These are phyloP conservation scores for Cyclotella cryptica DNA, from an alignment of 108 stramenopile species.

Conservation along the genomic window DNA sequence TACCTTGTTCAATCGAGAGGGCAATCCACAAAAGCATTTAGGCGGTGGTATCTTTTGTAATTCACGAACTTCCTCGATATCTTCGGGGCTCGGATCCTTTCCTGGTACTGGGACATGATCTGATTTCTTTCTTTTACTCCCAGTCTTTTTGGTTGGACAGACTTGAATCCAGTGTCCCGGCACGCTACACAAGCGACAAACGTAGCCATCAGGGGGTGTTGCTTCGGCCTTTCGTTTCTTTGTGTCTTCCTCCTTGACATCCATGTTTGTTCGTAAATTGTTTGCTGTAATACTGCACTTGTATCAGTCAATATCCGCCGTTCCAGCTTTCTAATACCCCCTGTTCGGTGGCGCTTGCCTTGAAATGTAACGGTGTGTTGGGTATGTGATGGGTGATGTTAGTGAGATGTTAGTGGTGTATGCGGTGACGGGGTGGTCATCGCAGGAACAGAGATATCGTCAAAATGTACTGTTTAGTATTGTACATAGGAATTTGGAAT, in stretches of 20 bases:
- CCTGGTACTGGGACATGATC: constrained; percentile 70
- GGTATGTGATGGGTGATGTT: neutral
- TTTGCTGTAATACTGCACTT: neutral
- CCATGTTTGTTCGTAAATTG: constrained; percentile 2
- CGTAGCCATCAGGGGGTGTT: constrained; percentile 72
- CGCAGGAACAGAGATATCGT: no score
- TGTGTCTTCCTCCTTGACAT: constrained; percentile 2
- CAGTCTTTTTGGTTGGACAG: constrained; percentile 66
- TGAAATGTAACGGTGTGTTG: neutral
- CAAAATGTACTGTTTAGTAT: no score
- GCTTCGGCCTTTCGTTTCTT: constrained; percentile 51
- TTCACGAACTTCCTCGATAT: constrained; percentile 63
- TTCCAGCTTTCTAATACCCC: neutral
- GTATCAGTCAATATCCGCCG: no score
- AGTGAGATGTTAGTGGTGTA: neutral
- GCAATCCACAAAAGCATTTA: constrained; percentile 71
- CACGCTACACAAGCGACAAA: constrained; percentile 64
- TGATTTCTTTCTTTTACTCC: constrained; percentile 52
- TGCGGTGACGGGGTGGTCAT: no score
- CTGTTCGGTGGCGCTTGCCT: neutral
- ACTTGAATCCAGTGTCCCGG: constrained; percentile 80
- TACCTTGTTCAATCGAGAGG: constrained; percentile 77
- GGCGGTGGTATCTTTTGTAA: constrained; percentile 70
- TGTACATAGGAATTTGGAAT: no score
- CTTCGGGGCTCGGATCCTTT: constrained; percentile 70